Base-by-base conservation (phyloP, 2,329 filamentous ascomycete genomes). In the Botrytis paeoniae region DNA sequence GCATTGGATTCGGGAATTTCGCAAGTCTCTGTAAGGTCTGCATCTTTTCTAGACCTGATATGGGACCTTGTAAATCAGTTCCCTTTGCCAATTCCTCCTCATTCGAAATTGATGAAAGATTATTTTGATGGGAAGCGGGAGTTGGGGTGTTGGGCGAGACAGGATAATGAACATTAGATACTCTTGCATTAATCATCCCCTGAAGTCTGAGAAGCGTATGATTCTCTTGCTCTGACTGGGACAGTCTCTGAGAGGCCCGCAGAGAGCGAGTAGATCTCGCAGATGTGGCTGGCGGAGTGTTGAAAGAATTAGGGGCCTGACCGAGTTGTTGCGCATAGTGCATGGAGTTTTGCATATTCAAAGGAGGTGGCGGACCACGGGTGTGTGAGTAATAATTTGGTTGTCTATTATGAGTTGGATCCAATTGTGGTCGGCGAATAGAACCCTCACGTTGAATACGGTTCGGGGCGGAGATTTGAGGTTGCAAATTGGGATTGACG, bases 371-470 rank as follows among this genome's bases (percentile, higher is more conserved):
- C 6, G 75, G 76, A 51, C 73, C 74, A 22, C 74, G 78, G 39
- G 74, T 61, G 57, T 77, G 75, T 43, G 69, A 73, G 37, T 74
- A 73, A 32, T 74, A 59, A 32, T 79, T 77, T 35, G 77, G 70
- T n/a, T 78, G 76, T 14, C 62, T 69, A 10, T 69, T 75, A 51
- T 75, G 74, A 20, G 77, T 66, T 8, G 78, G 73, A 61, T 79
- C 74, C 62, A 80, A 68, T 37, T 79, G 76, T 37, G 78, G 75
- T 73, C 80, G 74, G 51, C 77, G 71, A n/a, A 73, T 77, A 32
- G 78, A 77, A 25, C 80, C 79, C 74, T 82, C 80, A 32, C 80
- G 79, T 60, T 81, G 80, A 63, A 81, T 80, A 2, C 80, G 77
- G 71, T 80, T 79, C 5, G 80, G 80, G 37, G 80, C 78, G 43